These are phyloP conservation scores for Rhodamnia rubescens DNA, from an alignment of 345 rosid genomes.

Conservation along the genomic window DNA sequence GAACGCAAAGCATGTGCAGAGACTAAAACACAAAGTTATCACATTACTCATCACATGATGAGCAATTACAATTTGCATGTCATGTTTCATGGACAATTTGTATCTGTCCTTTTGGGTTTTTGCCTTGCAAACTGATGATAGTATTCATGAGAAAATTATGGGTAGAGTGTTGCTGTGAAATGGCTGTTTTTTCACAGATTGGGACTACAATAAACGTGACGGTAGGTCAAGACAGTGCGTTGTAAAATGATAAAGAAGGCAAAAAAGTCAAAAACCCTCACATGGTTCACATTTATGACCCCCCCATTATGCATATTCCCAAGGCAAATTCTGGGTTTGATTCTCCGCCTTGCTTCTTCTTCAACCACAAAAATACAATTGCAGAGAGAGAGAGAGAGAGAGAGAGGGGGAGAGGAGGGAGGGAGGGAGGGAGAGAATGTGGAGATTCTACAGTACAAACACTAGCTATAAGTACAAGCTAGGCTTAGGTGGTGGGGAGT, in stretches of 20 bases:
- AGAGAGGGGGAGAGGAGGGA: neutral
- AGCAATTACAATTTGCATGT: neutral
- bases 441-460: neutral
- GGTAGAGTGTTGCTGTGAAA: neutral
- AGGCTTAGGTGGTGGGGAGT: neutral
- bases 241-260: neutral
- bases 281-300: constrained; percentile 7
- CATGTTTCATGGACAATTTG: neutral
- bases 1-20: neutral
- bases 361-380: neutral
- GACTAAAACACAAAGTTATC: neutral
- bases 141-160: neutral
- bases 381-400: neutral
- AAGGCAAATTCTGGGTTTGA: constrained; percentile 1
- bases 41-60: neutral
- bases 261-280: constrained; percentile 3
- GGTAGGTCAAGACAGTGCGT: neutral
- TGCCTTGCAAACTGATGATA: neutral
- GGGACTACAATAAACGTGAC: neutral
- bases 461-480: neutral
- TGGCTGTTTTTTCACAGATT: neutral
- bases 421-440: neutral
- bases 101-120: neutral
- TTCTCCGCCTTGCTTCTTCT: neutral
- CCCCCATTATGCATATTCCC: constrained; percentile 1